Conservation (phyloP, 2,329 filamentous ascomycete genomes). For the Aspergillus pseudotamarii region DNA sequence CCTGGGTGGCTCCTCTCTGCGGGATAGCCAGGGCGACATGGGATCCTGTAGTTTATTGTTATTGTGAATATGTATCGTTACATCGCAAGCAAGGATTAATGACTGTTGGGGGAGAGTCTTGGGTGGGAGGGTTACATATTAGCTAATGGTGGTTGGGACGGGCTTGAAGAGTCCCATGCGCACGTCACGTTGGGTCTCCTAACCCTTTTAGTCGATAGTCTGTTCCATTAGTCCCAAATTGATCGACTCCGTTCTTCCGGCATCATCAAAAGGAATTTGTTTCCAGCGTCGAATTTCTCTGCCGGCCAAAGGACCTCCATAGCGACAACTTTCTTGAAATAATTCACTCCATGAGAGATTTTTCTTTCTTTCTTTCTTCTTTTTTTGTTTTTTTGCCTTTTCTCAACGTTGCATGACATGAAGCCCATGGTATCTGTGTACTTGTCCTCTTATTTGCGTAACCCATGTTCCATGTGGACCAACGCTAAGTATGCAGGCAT, state of each 20-base stretch:
- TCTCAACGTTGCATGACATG: neutral
- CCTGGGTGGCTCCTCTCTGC: neutral
- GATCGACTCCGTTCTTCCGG: neutral
- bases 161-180: neutral
- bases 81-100: neutral
- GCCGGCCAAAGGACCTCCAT: neutral
- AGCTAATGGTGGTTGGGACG: neutral
- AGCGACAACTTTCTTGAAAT: neutral
- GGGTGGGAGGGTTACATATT: neutral
- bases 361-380: neutral
- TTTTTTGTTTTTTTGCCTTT: no score
- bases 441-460: no score
- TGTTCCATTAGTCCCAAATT: neutral
- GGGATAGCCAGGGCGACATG: neutral
- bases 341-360: neutral
- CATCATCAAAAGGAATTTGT: neutral
- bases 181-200: neutral
- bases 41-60: neutral
- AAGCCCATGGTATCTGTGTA: neutral
- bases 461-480: neutral
- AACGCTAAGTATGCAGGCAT: neutral
- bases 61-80: neutral
- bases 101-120: neutral
- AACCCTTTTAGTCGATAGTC: neutral
- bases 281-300: neutral